phyloP scores from a whole-genome alignment of 495 filamentous ascomycete species.

The Aspergillus asperescens region DNA sequence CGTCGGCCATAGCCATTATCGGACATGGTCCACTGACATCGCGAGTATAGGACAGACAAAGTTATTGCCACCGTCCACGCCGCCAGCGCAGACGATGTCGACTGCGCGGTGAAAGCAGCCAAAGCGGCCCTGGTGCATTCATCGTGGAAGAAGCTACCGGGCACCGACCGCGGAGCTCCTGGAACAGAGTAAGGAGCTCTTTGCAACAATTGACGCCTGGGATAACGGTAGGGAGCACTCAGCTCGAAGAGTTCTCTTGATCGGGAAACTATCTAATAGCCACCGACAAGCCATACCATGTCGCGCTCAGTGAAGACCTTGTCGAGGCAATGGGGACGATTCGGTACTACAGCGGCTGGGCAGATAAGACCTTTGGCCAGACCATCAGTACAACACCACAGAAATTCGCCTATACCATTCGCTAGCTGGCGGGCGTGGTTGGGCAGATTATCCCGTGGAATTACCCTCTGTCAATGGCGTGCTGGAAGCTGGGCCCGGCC shows the following conservation, averaged over 20 bases:
- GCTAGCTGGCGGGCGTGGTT: conserved; percentile 84
- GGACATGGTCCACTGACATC: conserved; percentile 43
- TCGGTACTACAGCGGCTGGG: conserved; percentile 85
- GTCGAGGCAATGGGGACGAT: conserved; percentile 62
- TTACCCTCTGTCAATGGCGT: conserved; percentile 79
- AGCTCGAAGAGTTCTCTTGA: background rate
- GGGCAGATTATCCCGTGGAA: conserved; percentile 95
- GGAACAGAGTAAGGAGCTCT: conserved; percentile 58
- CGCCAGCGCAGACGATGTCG: conserved; percentile 73
- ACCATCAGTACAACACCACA: conserved; percentile 71
- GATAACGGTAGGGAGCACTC: conserved; percentile 61
- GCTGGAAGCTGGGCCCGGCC: conserved; percentile 89
- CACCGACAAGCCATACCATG: conserved; percentile 71
- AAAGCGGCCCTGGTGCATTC: conserved; percentile 70
- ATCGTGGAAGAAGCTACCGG: conserved; percentile 70
- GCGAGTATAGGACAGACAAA: conserved; percentile 62
- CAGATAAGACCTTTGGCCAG: conserved; percentile 88
- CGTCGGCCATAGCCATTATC: conserved; percentile 3
- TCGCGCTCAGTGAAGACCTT: conserved; percentile 67
- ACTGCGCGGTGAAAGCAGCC: conserved; percentile 76
- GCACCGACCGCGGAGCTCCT: conserved; percentile 72
- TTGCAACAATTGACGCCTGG: conserved; percentile 92
- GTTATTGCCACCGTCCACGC: conserved; percentile 78
- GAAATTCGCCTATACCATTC: conserved; percentile 86
- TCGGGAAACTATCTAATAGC: no score